These are phyloP conservation scores for Echinochloa phyllopogon DNA, from an alignment of 176 grass and related monocot species.

Conservation along the genomic window DNA sequence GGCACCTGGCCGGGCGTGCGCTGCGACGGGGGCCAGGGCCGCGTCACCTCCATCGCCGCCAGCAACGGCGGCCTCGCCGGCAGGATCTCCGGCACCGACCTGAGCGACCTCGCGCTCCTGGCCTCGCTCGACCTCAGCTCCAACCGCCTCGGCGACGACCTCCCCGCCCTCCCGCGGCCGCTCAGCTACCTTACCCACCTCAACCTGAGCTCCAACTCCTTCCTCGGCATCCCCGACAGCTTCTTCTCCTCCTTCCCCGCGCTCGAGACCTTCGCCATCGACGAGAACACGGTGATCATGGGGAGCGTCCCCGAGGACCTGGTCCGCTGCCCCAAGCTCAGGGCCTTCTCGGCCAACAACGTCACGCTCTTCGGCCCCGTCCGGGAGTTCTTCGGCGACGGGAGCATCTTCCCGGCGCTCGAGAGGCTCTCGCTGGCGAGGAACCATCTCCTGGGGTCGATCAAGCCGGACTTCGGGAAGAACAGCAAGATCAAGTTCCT, in stretches of 20 bases:
- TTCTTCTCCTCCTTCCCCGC: no score
- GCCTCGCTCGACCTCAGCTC: slow-evolving; percentile 18
- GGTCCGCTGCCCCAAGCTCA: no score
- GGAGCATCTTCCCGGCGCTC: no score
- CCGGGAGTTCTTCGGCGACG: no score
- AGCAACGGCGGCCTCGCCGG: slow-evolving; percentile 25
- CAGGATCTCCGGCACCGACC: slow-evolving; percentile 20
- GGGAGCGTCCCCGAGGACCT: no score
- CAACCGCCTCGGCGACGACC: slow-evolving; percentile 1
- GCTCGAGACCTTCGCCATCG: no score
- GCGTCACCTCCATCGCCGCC: slow-evolving; percentile 26
- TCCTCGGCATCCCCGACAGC: background rate
- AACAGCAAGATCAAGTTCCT: slow-evolving; percentile 27
- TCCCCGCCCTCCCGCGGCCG: background rate
- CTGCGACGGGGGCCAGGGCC: background rate
- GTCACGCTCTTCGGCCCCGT: no score
- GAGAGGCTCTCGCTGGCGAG: no score
- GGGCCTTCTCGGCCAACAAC: no score
- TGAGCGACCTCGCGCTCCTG: background rate
- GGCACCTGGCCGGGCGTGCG: slow-evolving; percentile 24
- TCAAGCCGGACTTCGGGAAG: no score
- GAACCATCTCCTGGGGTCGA: no score
- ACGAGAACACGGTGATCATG: no score
- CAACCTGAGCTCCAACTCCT: background rate
- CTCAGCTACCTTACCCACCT: background rate